Evolutionary conservation across 2,329 filamentous ascomycete species (phyloP), one percentile per base, ranked within the genome.

Genomic region (Colletotrichum simmondsii): DNA sequence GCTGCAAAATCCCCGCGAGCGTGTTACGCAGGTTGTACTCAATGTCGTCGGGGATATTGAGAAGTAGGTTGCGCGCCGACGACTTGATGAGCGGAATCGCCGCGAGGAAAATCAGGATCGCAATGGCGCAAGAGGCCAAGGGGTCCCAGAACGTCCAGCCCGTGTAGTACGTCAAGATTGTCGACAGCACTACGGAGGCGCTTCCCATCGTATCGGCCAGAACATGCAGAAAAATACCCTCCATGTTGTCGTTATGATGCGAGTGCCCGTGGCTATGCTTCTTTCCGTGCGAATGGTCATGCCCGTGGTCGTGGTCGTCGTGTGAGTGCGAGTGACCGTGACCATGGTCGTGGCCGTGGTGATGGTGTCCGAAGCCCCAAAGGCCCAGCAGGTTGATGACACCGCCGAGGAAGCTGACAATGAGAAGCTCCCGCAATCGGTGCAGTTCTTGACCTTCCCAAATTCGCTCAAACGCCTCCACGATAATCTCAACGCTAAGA

Each of bases 121-220:
- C 96, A 76, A 99, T 99, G 72, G 98, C 88, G 81, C 95, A 97
- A 0, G 96, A 98, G 0, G 97, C 97, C 24, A 98, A 84, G 2
- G 97, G 97, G 80, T 99, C 97, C 91, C 96, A 99, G 28, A 96
- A 95, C 7, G 94, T 90, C 95, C 96, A 98, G 19, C 94, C 93
- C 79, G 94, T 93, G 77, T 94, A 92, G 79, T 97, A 93, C 0
- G 97, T 97, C 26, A 98, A 87, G 0, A 94, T 85, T 0, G 97
- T 99, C 8, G 95, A 98, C 42, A 95, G 91, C 74, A 99, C 98
- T 60, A 99, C 97, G 1, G 97, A 97, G 1, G 95, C 93, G 67
- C 95, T 98, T 30, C 97, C 97, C 35, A 98, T 91, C 0, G 97
- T 97, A 80, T 99, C 97, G 6, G 97, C 97, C 32, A 98, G 88